Base-by-base conservation (phyloP, 176 grass and related monocot genomes). In the Avena eriantha region DNA sequence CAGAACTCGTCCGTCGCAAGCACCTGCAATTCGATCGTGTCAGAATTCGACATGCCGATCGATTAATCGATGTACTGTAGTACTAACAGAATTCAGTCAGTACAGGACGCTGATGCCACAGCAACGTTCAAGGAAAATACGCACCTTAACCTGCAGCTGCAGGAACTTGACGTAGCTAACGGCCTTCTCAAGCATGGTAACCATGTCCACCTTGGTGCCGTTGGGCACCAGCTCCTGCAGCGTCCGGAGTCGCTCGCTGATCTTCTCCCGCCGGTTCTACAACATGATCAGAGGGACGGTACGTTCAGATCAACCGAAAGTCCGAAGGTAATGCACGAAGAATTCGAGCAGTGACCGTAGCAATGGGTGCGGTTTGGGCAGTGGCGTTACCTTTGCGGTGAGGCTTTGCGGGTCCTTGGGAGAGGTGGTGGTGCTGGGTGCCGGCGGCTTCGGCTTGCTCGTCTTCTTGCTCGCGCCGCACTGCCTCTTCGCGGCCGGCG, bases 151-250 rank as follows among this genome's bases (percentile, higher is more conserved):
- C 82, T 99, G 97, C 29, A 99, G 19, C 88, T 99, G 97, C 48
- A 99, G 94, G 79, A 99, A 96, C 74, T 99, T 91, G 64, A 99
- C 97, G 85, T 99, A 93, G 89, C 77, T 83, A 84, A 95, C 4
- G 73, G 97, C 97, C 73, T 96, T 99, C 75, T 99, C 97, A 23
- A 99, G 89, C 97, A 99, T 99, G 64, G 94, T 96, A 49, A 96
- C 94, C 73, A 94, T 50, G 87, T 97, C 92, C 69, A 97, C 90
- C 86, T 99, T 97, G 48, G 90, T 93, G 49, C 97, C 94, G 63
- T 92, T 99, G 36, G 97, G 94, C 19, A 99, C 92, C n/a, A 99
- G 85, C 88, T 99, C 92, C 92, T 99, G 94, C 75, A 99, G 92
- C 23, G 88, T 77, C 82, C 83, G 86, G 12, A 97, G 90, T 53